phyloP scores from a whole-genome alignment of 495 filamentous ascomycete species.

The Neurospora discreta region DNA sequence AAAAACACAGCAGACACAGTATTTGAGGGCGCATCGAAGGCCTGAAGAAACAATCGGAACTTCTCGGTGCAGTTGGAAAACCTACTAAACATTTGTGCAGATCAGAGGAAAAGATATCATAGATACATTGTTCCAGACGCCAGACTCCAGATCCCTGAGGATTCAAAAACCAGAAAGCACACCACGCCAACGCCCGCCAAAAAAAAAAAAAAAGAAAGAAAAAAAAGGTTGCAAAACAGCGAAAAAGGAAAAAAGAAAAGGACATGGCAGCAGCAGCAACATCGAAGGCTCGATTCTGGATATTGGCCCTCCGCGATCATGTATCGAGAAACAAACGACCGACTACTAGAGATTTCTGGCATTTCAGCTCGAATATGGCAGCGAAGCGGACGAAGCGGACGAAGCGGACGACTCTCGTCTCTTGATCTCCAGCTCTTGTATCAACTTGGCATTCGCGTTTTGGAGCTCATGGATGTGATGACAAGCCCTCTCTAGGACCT shows the following conservation, averaged over 20 bases:
- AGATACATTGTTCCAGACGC: neutral
- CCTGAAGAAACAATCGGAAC: neutral
- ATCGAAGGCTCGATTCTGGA: neutral
- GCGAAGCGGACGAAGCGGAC: neutral
- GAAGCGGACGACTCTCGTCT: neutral
- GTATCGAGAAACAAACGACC: neutral
- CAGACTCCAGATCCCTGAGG: neutral
- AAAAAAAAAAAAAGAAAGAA: neutral
- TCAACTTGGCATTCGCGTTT: neutral
- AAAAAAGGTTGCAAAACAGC: neutral
- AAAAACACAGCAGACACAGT: neutral
- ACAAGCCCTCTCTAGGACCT: constrained; percentile 18
- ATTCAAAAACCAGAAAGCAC: neutral
- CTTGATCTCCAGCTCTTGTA: neutral
- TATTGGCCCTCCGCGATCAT: neutral
- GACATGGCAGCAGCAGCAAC: neutral
- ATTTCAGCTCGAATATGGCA: neutral
- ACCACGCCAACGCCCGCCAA: neutral
- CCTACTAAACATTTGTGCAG: neutral
- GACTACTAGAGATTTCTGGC: neutral
- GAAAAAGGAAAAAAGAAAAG: neutral
- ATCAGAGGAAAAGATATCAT: neutral
- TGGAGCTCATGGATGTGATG: constrained; percentile 6
- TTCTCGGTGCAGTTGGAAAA: neutral
- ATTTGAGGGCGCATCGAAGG: neutral